phyloP scores from a whole-genome alignment of 1,284 basidiomycete species.

The Sanguinoderma infundibulare region DNA sequence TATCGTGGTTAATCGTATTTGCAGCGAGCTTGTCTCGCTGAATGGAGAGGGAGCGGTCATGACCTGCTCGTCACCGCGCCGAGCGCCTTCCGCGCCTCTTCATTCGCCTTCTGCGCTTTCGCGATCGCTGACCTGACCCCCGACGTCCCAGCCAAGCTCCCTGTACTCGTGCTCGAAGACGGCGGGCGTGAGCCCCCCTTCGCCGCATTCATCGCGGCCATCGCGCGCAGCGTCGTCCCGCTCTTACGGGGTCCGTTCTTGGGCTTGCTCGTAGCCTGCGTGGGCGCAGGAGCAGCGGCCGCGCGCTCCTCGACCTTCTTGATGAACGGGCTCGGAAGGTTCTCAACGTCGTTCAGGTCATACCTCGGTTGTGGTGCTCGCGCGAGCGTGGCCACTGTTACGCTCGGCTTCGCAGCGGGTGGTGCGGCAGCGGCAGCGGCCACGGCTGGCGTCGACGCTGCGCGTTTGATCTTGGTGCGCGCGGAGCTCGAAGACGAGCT shows the following conservation, averaged over 20 bases:
- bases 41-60: slow-evolving; percentile 1
- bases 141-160: slow-evolving; percentile 8
- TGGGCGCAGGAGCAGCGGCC: slow-evolving; percentile 7
- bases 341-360: slow-evolving; percentile 78
- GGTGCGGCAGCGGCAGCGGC: slow-evolving; percentile 8
- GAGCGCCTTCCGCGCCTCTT: slow-evolving; percentile 55
- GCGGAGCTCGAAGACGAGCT: slow-evolving; percentile 13
- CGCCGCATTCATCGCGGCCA: slow-evolving; percentile 67
- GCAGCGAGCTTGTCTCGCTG: neutral
- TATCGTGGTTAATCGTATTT: neutral
- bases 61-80: slow-evolving; percentile 24
- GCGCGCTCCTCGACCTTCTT: slow-evolving; percentile 52
- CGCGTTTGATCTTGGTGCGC: slow-evolving; percentile 19
- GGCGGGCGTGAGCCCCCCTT: slow-evolving; percentile 32
- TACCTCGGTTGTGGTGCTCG: slow-evolving; percentile 45
- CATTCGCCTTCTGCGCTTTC: slow-evolving; percentile 50
- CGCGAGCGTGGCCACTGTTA: slow-evolving; percentile 13
- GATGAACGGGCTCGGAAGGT: slow-evolving; percentile 83
- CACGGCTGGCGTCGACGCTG: slow-evolving; percentile 20
- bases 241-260: slow-evolving; percentile 34
- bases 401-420: neutral
- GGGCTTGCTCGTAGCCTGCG: slow-evolving; percentile 5
- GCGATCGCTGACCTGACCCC: slow-evolving; percentile 43
- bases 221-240: slow-evolving; percentile 57
- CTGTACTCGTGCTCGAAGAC: neutral